phyloP scores from a whole-genome alignment of 345 rosid genomes.

The Limnanthes douglasii region DNA sequence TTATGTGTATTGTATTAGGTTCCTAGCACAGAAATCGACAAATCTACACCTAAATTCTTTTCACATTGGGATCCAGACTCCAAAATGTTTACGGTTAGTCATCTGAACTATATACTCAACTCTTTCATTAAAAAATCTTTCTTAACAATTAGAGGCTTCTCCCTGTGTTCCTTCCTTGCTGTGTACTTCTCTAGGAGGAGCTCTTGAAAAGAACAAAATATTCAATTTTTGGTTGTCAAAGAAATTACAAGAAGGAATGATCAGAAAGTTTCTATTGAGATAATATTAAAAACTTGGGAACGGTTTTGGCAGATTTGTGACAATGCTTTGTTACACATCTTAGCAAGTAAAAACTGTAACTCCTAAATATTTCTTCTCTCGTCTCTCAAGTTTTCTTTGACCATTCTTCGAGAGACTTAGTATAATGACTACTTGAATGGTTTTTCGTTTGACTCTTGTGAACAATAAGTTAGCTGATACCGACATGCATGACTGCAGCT shows the following conservation, averaged over 20 bases:
- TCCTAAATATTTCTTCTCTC: too few relatives aligned
- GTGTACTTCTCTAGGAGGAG: not conserved
- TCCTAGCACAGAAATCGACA: constrained; percentile 97
- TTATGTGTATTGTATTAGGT: constrained; percentile 70
- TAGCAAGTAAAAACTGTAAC: too few relatives aligned
- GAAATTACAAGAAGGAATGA: too few relatives aligned
- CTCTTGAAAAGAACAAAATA: not conserved
- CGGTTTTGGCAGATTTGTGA: too few relatives aligned
- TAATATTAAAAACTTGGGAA: too few relatives aligned
- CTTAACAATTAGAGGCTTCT: too few relatives aligned
- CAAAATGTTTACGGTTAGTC: constrained; percentile 90
- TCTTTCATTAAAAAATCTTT: too few relatives aligned
- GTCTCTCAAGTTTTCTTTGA: not conserved
- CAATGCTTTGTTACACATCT: too few relatives aligned
- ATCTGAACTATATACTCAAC: too few relatives aligned
- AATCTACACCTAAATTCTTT: constrained; percentile 93
- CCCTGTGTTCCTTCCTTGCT: not conserved
- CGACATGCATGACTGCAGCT: constrained; percentile 46
- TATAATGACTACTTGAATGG: not conserved
- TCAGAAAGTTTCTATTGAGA: too few relatives aligned
- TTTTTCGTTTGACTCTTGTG: not conserved
- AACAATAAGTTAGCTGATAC: constrained; percentile 1
- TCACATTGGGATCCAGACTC: constrained; percentile 99
- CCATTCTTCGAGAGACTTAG: not conserved
- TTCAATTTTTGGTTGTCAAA: too few relatives aligned